Base-by-base conservation (phyloP, 1,284 basidiomycete species). In the Cronartium quercuum region DNA sequence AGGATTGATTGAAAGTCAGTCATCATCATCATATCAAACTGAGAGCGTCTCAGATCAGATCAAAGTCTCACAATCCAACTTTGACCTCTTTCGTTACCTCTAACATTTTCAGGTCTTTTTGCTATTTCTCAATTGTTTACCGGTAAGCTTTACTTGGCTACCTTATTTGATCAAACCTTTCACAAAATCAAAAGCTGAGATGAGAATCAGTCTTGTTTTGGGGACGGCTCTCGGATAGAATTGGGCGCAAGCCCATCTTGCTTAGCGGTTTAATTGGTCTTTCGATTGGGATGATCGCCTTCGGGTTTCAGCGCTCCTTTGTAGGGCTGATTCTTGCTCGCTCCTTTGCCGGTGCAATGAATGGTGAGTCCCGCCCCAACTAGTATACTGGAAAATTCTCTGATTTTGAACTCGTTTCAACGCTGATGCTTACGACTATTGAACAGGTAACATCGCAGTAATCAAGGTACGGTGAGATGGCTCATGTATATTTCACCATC, bases 171-270 rank as follows among this genome's bases (percentile, higher is more conserved):
- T 37, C 21, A n/a, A 6, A 65, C 18, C 12, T 55, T 10, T 51
- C n/a, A 5, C 42, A 13, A 66, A 13, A 21, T 6, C 35, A 34
- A 66, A 47, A 51, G 44, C 15, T 15, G 18, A 6, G 38, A n/a
- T 66, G 12, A 5, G 3, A 13, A 51, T 55, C 6, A 66, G 65
- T 55, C 15, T 35, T 66, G 12, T 66, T 47, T 24, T 66, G 65
- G 65, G 65, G 65, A 1, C 29, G 35, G 34, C 34, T 66, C 24
- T 64, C 62, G 18, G 62, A 64, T 24, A 38, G 40, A 18, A 42
- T 64, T 64, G 62, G 62, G 21, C 62, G 65, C 21, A 66, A 66
- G 44, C 65, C 65, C 13, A 35, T 66, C 6, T 55, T 66, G 37
- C n/a, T 66, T 7, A 51, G 42, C n/a, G 65, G 65, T 24, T 18